Evolutionary conservation across 2,329 filamentous ascomycete genomes (phyloP), one percentile per base, ranked within the genome.

Genomic region (Cylindrodendrum hubeiense): DNA sequence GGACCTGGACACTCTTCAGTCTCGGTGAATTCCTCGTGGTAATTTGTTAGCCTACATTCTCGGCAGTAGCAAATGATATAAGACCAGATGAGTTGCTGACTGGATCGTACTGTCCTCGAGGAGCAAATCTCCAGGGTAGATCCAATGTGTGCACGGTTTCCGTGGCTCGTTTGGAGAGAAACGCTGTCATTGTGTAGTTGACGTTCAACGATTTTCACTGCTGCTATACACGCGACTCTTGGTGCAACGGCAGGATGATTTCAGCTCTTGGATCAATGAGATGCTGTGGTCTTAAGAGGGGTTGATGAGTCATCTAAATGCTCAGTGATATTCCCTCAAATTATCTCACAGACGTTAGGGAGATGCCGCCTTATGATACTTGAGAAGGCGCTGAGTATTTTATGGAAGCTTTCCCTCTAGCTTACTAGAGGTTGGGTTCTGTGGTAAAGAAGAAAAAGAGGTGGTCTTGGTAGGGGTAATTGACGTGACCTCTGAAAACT

Each of bases 1-100:
- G 77, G 15, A 71, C 72, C 78, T 80, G 44, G 24, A 9, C 26
- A 21, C 2, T 4, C 7, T 60, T 61, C 24, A 59, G 60, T 33
- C 4, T 39, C 15, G 2, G 5, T 15, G 9, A 19, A 17, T n/a
- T 21, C 19, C 4, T 9, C 5, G 41, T 3, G 5, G 2, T 1
- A 19, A 24, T 44, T 12, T 17, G n/a, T 12, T 15, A 17, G n/a
- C 56, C 4, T 51, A 72, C 78, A 68, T 87, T 86, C 65, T 86
- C 85, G 5, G 85, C 84, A 1, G 84, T 78, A 0, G 81, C 82
- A 28, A 87, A 81, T 4, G 82, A 85, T 53, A 86, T 76, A 52
- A 84, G 78, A 1, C 84, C 84, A 9, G 74, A 67, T 1, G 79
- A 78, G 33, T 82, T 83, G 5, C 68, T 68, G 3, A 73, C 66